Percentiles rank a stretch among this genome's conserved stretches.
These are phyloP conservation scores for Rasamsonia emersonii DNA, from an alignment of 2,329 filamentous ascomycete genomes.

Conservation along the genomic window DNA sequence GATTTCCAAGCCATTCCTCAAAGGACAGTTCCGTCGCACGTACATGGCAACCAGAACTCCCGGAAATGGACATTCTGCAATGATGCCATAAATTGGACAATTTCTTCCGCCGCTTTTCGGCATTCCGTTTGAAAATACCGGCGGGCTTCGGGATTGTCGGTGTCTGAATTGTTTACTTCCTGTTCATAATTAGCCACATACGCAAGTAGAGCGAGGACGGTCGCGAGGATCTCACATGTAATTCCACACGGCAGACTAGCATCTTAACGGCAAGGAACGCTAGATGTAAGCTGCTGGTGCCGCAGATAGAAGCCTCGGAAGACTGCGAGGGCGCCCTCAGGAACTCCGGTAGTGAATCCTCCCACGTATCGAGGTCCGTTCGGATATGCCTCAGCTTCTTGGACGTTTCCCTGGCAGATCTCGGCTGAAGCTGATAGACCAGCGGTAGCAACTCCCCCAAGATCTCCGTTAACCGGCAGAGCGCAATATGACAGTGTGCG, in stretches of 20 bases:
- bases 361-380: conserved; percentile 38
- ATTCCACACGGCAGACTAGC: conserved; percentile 39
- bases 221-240: conserved; percentile 32
- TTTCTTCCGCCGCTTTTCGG: conserved; percentile 35
- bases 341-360: conserved; percentile 38
- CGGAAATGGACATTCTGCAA: conserved; percentile 40
- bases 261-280: conserved; percentile 39
- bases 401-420: conserved; percentile 34
- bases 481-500: conserved; percentile 44
- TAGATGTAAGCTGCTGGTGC: conserved; percentile 37
- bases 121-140: conserved; percentile 41
- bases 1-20: neutral
- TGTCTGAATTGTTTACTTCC: conserved; percentile 35
- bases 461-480: conserved; percentile 43
- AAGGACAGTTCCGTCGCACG: conserved; percentile 11
- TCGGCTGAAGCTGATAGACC: conserved; percentile 38
- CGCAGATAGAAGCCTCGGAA: conserved; percentile 27
- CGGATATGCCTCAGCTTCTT: conserved; percentile 38
- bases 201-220: neutral
- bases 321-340: conserved; percentile 26
- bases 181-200: conserved; percentile 11
- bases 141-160: conserved; percentile 39
- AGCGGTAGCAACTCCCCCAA: conserved; percentile 38
- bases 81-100: conserved; percentile 43
- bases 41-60: conserved; percentile 46